phyloP scores from a whole-genome alignment of 2,329 filamentous ascomycete species.

The Aspergillus viridinutans region DNA sequence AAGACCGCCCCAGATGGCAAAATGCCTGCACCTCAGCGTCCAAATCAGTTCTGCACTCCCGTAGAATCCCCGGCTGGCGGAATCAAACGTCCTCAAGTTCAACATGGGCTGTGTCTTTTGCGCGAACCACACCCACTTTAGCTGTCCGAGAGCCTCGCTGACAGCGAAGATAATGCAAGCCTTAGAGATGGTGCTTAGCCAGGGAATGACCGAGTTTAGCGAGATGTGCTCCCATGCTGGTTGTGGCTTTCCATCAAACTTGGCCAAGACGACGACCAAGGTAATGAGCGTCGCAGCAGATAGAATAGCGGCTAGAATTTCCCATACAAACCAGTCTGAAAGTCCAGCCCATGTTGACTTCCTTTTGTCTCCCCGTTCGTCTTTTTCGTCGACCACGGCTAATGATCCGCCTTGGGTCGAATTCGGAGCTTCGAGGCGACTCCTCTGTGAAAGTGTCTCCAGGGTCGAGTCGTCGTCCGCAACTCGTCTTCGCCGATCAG shows the following conservation, averaged over 20 bases:
- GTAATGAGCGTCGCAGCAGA: slow-evolving; percentile 2
- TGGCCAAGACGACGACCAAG: slow-evolving; percentile 5
- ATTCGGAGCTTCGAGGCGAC: too few species aligned
- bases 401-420: too few species aligned
- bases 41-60: slow-evolving; percentile 11
- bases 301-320: background rate
- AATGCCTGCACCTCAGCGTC: slow-evolving; percentile 10
- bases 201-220: slow-evolving; percentile 14
- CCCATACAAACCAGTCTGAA: background rate
- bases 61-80: slow-evolving; percentile 10
- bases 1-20: slow-evolving; percentile 7
- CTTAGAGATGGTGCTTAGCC: slow-evolving; percentile 12
- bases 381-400: too few species aligned
- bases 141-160: slow-evolving; percentile 12
- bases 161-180: slow-evolving; percentile 9
- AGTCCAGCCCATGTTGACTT: background rate
- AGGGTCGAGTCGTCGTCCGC: too few species aligned
- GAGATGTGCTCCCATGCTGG: slow-evolving; percentile 11
- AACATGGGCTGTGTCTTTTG: slow-evolving; percentile 3
- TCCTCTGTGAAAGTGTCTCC: too few species aligned
- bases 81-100: slow-evolving; percentile 9
- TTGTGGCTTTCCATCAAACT: slow-evolving; percentile 8
- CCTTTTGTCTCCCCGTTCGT: too few species aligned
- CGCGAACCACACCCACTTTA: slow-evolving; percentile 17
- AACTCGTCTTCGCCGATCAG: too few species aligned